Conservation (phyloP, 495 filamentous ascomycete species). For the Friedmanniomyces simplex region DNA sequence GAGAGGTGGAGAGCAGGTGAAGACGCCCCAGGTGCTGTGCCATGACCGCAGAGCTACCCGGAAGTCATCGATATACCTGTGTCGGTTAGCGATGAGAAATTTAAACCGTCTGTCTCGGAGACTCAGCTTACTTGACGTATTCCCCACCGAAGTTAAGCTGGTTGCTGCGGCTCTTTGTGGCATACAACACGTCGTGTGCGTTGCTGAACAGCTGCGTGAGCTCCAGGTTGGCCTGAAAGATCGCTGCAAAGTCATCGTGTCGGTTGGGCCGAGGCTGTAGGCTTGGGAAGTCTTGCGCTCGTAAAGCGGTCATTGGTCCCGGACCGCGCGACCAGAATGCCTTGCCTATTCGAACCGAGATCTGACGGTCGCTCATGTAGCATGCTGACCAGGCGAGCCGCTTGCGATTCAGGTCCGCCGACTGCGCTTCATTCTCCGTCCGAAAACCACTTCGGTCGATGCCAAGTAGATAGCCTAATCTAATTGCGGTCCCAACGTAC, state of each 20-base stretch:
- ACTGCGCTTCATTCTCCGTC: conserved; percentile 7
- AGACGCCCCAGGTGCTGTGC: conserved; percentile 16
- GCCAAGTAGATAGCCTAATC: conserved; percentile 52
- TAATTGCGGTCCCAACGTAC: conserved; percentile 52
- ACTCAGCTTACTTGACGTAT: conserved; percentile 18
- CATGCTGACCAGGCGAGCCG: conserved; percentile 20
- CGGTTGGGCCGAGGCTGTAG: conserved; percentile 3
- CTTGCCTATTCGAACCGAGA: conserved; percentile 20
- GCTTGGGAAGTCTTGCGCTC: conserved; percentile 18
- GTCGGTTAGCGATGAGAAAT: not conserved
- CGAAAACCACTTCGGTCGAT: conserved; percentile 18
- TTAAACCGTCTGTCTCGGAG: too few relatives aligned
- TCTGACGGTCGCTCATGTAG: conserved; percentile 20
- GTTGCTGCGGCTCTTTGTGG: conserved; percentile 13
- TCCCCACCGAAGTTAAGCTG: conserved; percentile 19
- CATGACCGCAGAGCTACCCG: conserved; percentile 17
- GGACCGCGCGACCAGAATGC: conserved; percentile 22
- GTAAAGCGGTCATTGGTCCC: conserved; percentile 16
- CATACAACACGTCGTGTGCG: conserved; percentile 21
- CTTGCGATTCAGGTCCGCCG: conserved; percentile 17
- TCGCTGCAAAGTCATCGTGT: conserved; percentile 19
- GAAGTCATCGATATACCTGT: conserved; percentile 22
- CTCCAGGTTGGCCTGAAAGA: conserved; percentile 21
- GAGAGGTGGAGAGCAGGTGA: conserved; percentile 27
- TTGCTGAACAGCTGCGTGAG: conserved; percentile 22